A percentile compares a stretch with the other conserved stretches of the same genome.
Evolutionary conservation across 2,329 filamentous ascomycete genomes (phyloP).

Genomic region (Arachnomyces sp.): DNA sequence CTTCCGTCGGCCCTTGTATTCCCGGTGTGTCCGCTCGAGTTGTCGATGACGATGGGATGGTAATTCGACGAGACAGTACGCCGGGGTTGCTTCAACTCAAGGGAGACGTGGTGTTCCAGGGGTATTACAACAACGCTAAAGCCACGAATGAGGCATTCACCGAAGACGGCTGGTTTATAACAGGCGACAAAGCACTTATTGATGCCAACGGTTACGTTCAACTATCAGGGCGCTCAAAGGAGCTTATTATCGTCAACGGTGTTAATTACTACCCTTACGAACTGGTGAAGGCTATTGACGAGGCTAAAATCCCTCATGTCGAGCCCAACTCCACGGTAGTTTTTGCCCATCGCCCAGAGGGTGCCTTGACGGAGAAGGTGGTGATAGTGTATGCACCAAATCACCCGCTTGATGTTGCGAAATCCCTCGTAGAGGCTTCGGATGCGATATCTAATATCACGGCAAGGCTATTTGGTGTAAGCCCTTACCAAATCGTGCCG

Average conservation of each 20-base stretch:
- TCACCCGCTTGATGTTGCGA: conserved; percentile 17
- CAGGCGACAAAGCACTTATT: conserved; percentile 19
- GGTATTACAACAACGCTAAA: conserved; percentile 14
- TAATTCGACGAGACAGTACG: conserved; percentile 19
- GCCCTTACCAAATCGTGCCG: conserved; percentile 21
- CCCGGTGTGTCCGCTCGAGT: conserved; percentile 29
- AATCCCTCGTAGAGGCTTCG: conserved; percentile 16
- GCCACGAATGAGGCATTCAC: conserved; percentile 15
- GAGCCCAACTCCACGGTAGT: conserved; percentile 27
- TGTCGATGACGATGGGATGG: conserved; percentile 7
- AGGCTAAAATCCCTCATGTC: conserved; percentile 19
- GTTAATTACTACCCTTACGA: conserved; percentile 34
- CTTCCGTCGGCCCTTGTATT: conserved; percentile 29
- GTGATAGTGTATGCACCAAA: conserved; percentile 32
- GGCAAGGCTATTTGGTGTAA: conserved; percentile 7
- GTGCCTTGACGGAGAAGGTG: conserved; percentile 31
- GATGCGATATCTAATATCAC: conserved; percentile 15
- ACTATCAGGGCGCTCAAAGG: conserved; percentile 35
- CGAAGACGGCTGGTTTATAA: conserved; percentile 18
- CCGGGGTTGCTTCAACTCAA: conserved; percentile 28
- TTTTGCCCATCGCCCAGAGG: conserved; percentile 29
- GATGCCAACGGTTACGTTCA: conserved; percentile 30
- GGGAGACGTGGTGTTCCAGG: conserved; percentile 24
- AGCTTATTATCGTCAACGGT: conserved; percentile 42
- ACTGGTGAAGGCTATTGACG: conserved; percentile 33